Evolutionary conservation across 345 rosid species (phyloP), one percentile per base, ranked within the genome.

Genomic region (Crucihimalaya himalaica): DNA sequence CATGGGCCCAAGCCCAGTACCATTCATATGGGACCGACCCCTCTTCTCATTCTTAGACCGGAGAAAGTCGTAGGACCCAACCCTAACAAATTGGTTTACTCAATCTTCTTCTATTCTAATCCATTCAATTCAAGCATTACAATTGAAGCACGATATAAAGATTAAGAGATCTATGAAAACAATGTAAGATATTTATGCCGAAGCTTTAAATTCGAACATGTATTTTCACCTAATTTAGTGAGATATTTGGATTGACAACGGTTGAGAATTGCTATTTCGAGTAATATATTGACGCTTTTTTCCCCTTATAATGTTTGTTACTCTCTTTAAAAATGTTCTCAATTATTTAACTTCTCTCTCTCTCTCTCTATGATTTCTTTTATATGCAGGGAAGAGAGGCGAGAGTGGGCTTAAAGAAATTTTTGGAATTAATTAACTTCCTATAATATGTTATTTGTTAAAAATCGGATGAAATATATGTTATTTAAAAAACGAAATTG

Each of bases 1-100:
- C 13, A 72, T 21, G 63, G 54, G 55, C 76, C 70, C 56, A 53
- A 6, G 34, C 76, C 76, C 70, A 53, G 31, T 52, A 40, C 25
- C 12, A 62, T 29, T 63, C 4, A 15, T 15, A 63, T 63, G n/a
- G 76, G 28, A 16, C 51, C 75, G 29, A 60, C 64, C 12, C 14
- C 8, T 57, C 63, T 32, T 54, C 59, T 15, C 20, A 28, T 28
- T 54, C 37, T 54, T 53, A 27, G 34, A 27, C 58, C 18, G 2
- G 21, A 51, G 8, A 52, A 52, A 53, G 54, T 29, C 51, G 5
- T 40, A 40, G 64, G 63, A 20, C 40, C 40, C 40, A 10, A 9
- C 23, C 73, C 23, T 16, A 53, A 57, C n/a, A 43, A 40, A 35
- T 70, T 57, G 57, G 35, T 20, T 31, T 21, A 23, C 2, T 27